A percentile compares a stretch with the other conserved stretches of the same genome.
phyloP scores from a whole-genome alignment of 352 stramenopile genomes.

The Phytophthora tubulina region DNA sequence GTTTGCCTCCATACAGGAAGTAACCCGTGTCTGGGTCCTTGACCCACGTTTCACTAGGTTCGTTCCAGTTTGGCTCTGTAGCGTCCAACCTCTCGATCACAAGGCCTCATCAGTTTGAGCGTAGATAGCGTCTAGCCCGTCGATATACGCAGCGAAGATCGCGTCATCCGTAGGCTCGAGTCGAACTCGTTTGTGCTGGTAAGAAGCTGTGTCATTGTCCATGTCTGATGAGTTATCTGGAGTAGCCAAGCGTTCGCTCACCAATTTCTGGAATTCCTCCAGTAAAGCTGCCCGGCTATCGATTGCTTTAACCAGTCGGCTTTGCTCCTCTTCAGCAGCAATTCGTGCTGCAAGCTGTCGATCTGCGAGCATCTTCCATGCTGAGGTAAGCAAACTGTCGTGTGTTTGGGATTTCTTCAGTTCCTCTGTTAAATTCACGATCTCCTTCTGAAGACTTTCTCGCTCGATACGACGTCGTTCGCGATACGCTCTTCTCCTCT shows the following conservation, averaged over 20 bases:
- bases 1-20: constrained; percentile 21
- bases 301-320: constrained; percentile 8
- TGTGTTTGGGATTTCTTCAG: not conserved
- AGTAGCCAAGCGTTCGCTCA: not conserved
- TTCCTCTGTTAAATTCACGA: constrained; percentile 22
- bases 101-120: constrained; percentile 22
- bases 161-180: constrained; percentile 15
- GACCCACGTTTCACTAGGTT: constrained; percentile 5
- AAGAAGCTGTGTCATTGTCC: not conserved
- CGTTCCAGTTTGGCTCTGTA: constrained; percentile 3
- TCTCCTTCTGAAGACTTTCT: constrained; percentile 9
- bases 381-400: not conserved
- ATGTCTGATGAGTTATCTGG: not conserved
- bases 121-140: constrained; percentile 16
- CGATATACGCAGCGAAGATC: constrained; percentile 12
- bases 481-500: constrained; percentile 8
- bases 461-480: constrained; percentile 17
- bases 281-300: constrained; percentile 1
- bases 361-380: constrained; percentile 25
- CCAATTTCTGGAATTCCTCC: constrained; percentile 4
- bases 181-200: constrained; percentile 18
- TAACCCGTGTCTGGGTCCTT: constrained; percentile 21
- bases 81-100: not conserved
- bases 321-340: constrained; percentile 20
- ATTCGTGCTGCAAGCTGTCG: constrained; percentile 18